Evolutionary conservation across 441 rosid species (phyloP).

Genomic region (Bruguiera hainesii): DNA sequence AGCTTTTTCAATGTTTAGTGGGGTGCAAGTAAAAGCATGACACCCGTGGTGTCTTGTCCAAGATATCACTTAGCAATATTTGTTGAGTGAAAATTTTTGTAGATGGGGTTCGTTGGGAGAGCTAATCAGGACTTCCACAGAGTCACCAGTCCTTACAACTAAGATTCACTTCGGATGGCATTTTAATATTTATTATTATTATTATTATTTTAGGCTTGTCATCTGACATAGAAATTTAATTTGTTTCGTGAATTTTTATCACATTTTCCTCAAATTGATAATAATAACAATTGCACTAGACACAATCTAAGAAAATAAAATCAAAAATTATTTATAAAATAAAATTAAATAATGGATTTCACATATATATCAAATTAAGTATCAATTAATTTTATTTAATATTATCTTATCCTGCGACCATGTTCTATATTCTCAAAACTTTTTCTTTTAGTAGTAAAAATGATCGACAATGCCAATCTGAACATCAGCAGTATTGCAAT

Average conservation of each 20-base stretch:
- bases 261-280: too few relatives aligned
- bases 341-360: too few relatives aligned
- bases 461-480: not conserved
- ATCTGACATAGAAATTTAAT: too few relatives aligned
- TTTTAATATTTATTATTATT: not conserved
- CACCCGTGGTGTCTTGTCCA: constrained; percentile 9
- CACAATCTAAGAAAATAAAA: too few relatives aligned
- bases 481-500: constrained; percentile 3
- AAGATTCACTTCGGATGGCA: not conserved
- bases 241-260: too few relatives aligned
- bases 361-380: too few relatives aligned
- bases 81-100: not conserved
- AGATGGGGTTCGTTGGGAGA: constrained; percentile 3
- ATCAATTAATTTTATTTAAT: too few relatives aligned
- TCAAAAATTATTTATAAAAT: too few relatives aligned
- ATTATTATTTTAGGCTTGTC: not conserved
- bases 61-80: not conserved
- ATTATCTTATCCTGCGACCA: not conserved
- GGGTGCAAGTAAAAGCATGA: not conserved
- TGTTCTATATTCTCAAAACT: not conserved
- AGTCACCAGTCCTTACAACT: not conserved
- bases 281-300: too few relatives aligned
- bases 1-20: too few relatives aligned
- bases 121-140: constrained; percentile 14
- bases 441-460: not conserved